Conservation (phyloP, 1,284 basidiomycete species). For the Ustilago nuda region DNA sequence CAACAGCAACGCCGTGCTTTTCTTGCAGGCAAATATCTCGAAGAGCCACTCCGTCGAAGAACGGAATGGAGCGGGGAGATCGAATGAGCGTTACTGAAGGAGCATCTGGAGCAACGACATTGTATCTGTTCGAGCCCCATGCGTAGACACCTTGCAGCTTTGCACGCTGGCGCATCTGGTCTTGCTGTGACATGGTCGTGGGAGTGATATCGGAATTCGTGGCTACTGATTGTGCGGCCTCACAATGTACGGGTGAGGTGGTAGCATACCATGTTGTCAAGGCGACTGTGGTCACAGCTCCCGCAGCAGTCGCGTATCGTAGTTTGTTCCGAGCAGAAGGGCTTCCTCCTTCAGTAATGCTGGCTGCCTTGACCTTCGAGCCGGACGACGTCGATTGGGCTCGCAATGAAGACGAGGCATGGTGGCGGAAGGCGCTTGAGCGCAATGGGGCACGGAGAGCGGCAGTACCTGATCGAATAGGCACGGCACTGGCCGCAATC, state of each 20-base stretch:
- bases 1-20: constrained; percentile 66
- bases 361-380: constrained; percentile 5
- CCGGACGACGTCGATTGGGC: constrained; percentile 24
- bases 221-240: constrained; percentile 36
- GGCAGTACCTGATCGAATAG: constrained; percentile 15
- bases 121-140: constrained; percentile 64
- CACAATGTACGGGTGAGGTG: constrained; percentile 30
- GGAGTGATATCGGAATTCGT: constrained; percentile 29
- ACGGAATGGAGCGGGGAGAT: constrained; percentile 58
- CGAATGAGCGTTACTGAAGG: constrained; percentile 49
- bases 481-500: constrained; percentile 11
- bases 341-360: constrained; percentile 2
- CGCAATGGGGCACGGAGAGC: constrained; percentile 5
- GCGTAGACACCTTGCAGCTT: constrained; percentile 56
- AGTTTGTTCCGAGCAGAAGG: constrained; percentile 7
- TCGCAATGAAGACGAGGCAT: constrained; percentile 15
- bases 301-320: constrained; percentile 21
- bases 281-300: constrained; percentile 19
- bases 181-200: constrained; percentile 55
- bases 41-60: constrained; percentile 64
- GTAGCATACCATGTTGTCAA: constrained; percentile 37
- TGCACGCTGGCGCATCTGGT: constrained; percentile 59
- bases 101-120: constrained; percentile 63
- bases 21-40: constrained; percentile 64
- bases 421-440: constrained; percentile 6